Evolutionary conservation across 2,329 filamentous ascomycete genomes (phyloP).

Genomic region (Cytospora chrysosperma): DNA sequence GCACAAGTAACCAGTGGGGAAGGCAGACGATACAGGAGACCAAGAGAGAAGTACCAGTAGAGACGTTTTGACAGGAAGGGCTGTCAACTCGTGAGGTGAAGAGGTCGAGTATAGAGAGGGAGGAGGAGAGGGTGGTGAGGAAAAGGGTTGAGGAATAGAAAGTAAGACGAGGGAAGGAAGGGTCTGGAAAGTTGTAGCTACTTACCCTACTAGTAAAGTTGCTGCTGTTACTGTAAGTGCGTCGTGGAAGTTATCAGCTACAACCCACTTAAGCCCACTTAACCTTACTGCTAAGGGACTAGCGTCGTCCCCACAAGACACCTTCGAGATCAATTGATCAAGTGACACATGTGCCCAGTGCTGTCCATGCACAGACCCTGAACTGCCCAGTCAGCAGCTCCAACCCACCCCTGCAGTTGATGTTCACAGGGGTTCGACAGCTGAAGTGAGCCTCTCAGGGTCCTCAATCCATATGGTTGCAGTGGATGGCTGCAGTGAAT

Average conservation of each 20-base stretch:
- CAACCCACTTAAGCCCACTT: conserved; percentile 1
- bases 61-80: conserved; percentile 25
- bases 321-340: no score
- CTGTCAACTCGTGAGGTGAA: conserved; percentile 21
- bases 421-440: neutral
- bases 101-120: neutral
- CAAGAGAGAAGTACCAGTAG: conserved; percentile 25
- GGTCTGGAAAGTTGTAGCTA: neutral
- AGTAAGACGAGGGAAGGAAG: conserved; percentile 7
- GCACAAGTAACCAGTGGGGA: conserved; percentile 13
- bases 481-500: neutral
- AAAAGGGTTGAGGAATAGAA: neutral
- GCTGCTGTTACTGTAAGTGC: conserved; percentile 5
- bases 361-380: neutral
- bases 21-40: conserved; percentile 26
- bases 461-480: neutral
- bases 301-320: conserved; percentile 13
- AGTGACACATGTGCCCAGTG: neutral
- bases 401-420: neutral
- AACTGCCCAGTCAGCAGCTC: neutral
- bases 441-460: neutral
- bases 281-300: neutral
- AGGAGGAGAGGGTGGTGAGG: neutral
- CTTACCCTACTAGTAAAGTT: no score
- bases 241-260: conserved; percentile 23